These are phyloP conservation scores for Camelina sativa DNA, from an alignment of 345 rosid genomes.

Conservation along the genomic window DNA sequence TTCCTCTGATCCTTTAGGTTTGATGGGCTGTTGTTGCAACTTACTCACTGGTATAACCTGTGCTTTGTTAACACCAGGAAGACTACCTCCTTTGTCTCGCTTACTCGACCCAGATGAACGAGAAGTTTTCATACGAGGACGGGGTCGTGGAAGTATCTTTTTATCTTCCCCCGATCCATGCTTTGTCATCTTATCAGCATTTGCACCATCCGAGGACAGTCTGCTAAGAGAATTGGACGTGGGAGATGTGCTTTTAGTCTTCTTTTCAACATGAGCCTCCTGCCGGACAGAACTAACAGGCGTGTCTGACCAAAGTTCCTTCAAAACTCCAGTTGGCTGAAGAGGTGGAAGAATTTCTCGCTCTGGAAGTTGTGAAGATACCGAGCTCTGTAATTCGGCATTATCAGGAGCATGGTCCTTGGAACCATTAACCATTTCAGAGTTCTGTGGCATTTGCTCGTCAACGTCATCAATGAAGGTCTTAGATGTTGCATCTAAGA, in stretches of 20 bases:
- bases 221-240: constrained; percentile 44
- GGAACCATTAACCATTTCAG: constrained; percentile 44
- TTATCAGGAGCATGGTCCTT: constrained; percentile 46
- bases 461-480: constrained; percentile 44
- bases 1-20: constrained; percentile 65
- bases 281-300: constrained; percentile 46
- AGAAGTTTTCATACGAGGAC: constrained; percentile 63
- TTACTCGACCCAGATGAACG: constrained; percentile 53
- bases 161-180: constrained; percentile 51
- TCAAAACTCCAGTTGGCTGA: constrained; percentile 42
- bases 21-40: constrained; percentile 55
- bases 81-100: constrained; percentile 59
- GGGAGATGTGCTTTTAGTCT: constrained; percentile 42
- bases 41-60: constrained; percentile 53
- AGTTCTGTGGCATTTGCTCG: constrained; percentile 38
- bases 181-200: constrained; percentile 52
- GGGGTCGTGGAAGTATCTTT: constrained; percentile 56
- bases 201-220: constrained; percentile 47
- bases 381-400: constrained; percentile 40
- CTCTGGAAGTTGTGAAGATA: constrained; percentile 46
- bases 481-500: constrained; percentile 42
- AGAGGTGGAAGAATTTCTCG: constrained; percentile 43
- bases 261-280: constrained; percentile 49
- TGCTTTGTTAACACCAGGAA: constrained; percentile 55
- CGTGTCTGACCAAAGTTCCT: constrained; percentile 37